Evolutionary conservation across 768 basidiomycete genomes (phyloP), one percentile per base, ranked within the genome.

Genomic region (Kwoniella newhampshirensis): DNA sequence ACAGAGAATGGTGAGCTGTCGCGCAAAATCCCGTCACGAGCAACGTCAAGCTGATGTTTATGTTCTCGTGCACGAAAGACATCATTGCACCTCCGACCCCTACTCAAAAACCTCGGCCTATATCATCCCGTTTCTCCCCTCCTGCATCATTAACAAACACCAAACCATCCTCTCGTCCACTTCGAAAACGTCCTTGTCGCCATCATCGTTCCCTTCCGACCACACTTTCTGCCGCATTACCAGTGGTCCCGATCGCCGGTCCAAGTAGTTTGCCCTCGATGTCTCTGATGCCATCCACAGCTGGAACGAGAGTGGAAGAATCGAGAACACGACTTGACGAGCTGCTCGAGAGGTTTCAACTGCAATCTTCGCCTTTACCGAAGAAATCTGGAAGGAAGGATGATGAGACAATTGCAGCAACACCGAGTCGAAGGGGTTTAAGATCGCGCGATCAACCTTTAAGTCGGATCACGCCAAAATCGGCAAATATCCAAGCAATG

Each of bases 131-230:
- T 4, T 39, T 56, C 25, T 62, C 56, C 25, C 60, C 59, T 2
- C 56, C 62, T 30, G 42, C 46, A 11, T 43, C 42, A 6, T 36
- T n/a, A n/a, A n/a, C 28, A 17, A 26, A 47, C 20, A 30, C 54
- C 5, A 17, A 17, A 17, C 32, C 51, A 27, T 39, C 55, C 21
- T 45, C 25, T 36, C 49, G 47, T 18, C 51, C 54, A 27, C 47
- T 59, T 12, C 52, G 64, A 2, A 66, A 66, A 54, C 40, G 68
- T 21, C 68, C 56, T 15, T 66, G 64, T 56, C 50, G 64, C 30
- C 47, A 44, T 20, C 56, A 63, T 43, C 55, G 64, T 32, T 69
- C 68, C 13, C 40, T 69, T 12, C 67, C 66, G 3, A 45, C 41
- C 17, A 49, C 48, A 2, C 25, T 42, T 13, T 39, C 30, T 3